Conservation (phyloP, 805 yeast genomes). For the Teunomyces barrocoloradensis region DNA sequence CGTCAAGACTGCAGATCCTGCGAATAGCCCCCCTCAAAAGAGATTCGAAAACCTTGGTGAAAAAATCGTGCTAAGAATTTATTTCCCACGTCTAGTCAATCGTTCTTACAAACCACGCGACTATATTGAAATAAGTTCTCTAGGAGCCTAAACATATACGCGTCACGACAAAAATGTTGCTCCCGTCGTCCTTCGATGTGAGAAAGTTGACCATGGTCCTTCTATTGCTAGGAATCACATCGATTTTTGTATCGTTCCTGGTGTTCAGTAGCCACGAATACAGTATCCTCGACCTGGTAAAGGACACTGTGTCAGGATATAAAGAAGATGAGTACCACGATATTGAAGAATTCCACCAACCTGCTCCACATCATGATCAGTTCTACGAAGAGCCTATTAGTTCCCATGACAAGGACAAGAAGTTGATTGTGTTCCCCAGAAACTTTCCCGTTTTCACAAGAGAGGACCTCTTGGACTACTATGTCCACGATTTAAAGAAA, state of each 20-base stretch:
- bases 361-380: not conserved
- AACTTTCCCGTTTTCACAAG: not conserved
- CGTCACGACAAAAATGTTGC: not conserved
- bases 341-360: not conserved
- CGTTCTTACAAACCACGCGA: not conserved
- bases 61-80: too few relatives aligned
- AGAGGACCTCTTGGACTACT: slow-evolving; percentile 1
- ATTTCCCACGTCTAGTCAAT: too few relatives aligned
- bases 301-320: not conserved
- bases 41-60: too few relatives aligned
- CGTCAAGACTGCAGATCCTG: not conserved
- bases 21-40: not conserved
- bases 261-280: not conserved
- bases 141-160: too few relatives aligned
- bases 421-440: slow-evolving; percentile 2
- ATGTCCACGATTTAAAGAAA: slow-evolving; percentile 1
- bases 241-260: not conserved
- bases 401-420: slow-evolving; percentile 1
- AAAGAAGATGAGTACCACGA: not conserved
- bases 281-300: not conserved
- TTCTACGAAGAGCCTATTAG: slow-evolving; percentile 1
- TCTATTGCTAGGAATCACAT: not conserved
- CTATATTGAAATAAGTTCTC: not conserved
- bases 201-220: not conserved
- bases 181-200: slow-evolving; percentile 1